Percentiles rank a stretch among this genome's conserved stretches.
Conservation (phyloP, 2,329 filamentous ascomycete genomes). For the Colletotrichum aenigma region DNA sequence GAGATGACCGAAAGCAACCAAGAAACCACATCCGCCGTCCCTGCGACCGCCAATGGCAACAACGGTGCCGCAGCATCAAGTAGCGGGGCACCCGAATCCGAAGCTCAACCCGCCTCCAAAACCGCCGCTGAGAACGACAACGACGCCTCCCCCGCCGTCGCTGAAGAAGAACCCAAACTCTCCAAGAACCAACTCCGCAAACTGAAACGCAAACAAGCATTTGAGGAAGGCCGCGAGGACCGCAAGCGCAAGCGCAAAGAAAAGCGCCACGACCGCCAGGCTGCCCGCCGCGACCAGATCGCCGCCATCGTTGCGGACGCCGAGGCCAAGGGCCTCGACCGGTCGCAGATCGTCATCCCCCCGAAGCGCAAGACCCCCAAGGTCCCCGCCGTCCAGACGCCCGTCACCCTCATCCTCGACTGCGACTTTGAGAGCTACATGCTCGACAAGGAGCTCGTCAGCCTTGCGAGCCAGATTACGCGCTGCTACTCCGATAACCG, state of each 20-base stretch:
- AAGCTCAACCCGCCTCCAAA: neutral
- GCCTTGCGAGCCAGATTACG: slow-evolving; percentile 82
- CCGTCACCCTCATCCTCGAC: slow-evolving; percentile 84
- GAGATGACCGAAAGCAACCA: neutral
- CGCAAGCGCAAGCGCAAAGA: slow-evolving; percentile 60
- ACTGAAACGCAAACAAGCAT: slow-evolving; percentile 71
- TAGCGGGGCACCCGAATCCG: neutral
- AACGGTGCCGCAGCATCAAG: neutral
- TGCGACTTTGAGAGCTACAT: slow-evolving; percentile 93
- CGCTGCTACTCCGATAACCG: slow-evolving; percentile 89
- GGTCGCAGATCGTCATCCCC: slow-evolving; percentile 28
- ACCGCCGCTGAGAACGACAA: neutral
- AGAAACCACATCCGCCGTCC: neutral
- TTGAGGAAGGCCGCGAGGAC: slow-evolving; percentile 73
- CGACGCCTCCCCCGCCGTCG: neutral
- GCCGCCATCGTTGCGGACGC: slow-evolving; percentile 53
- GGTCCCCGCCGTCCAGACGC: slow-evolving; percentile 58
- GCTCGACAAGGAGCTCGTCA: slow-evolving; percentile 84
- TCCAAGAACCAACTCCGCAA: slow-evolving; percentile 92
- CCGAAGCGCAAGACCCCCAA: slow-evolving; percentile 34
- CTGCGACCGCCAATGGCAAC: neutral
- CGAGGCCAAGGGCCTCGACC: slow-evolving; percentile 46
- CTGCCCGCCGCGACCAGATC: slow-evolving; percentile 53
- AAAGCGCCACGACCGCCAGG: slow-evolving; percentile 53
- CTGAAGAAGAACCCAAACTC: slow-evolving; percentile 39